These are phyloP conservation scores for Oxytropis ochrocephala DNA, from an alignment of 306 rosid genomes.

Conservation along the genomic window DNA sequence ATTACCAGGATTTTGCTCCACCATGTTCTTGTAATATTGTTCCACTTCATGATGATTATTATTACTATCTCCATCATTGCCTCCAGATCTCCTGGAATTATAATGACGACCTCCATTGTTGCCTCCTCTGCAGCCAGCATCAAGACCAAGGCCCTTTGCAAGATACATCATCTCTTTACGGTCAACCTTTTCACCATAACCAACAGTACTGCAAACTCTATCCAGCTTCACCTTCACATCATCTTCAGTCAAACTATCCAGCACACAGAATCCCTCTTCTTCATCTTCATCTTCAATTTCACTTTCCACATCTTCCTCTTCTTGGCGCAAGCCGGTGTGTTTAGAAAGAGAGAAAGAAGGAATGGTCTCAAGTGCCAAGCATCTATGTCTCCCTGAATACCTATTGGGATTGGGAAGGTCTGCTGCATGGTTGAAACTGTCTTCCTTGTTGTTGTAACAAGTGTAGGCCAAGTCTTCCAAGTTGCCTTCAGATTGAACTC, in stretches of 20 bases:
- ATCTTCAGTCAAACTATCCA: slow-evolving; percentile 26
- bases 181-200: background rate
- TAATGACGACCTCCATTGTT: slow-evolving; percentile 17
- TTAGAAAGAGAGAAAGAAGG: slow-evolving; percentile 37
- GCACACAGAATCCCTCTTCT: background rate
- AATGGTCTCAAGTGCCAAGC: slow-evolving; percentile 44
- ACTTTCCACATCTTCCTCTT: slow-evolving; percentile 35
- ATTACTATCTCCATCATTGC: slow-evolving; percentile 50
- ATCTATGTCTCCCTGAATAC: slow-evolving; percentile 23
- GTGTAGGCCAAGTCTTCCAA: slow-evolving; percentile 49
- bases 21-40: slow-evolving; percentile 62
- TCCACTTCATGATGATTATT: slow-evolving; percentile 41
- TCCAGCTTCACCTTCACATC: slow-evolving; percentile 19
- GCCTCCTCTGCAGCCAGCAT: slow-evolving; percentile 23
- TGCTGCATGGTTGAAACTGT: slow-evolving; percentile 10
- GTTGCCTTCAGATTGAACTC: slow-evolving; percentile 85
- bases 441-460: slow-evolving; percentile 32
- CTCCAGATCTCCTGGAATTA: slow-evolving; percentile 34
- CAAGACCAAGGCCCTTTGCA: slow-evolving; percentile 56
- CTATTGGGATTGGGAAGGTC: slow-evolving; percentile 17
- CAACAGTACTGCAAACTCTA: slow-evolving; percentile 3
- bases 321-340: slow-evolving; percentile 30
- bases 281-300: slow-evolving; percentile 34
- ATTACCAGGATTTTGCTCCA: slow-evolving; percentile 71
- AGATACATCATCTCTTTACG: slow-evolving; percentile 43